Evolutionary conservation across 164 flowering plant species (phyloP).

Genomic region (Vitis labrusca): DNA sequence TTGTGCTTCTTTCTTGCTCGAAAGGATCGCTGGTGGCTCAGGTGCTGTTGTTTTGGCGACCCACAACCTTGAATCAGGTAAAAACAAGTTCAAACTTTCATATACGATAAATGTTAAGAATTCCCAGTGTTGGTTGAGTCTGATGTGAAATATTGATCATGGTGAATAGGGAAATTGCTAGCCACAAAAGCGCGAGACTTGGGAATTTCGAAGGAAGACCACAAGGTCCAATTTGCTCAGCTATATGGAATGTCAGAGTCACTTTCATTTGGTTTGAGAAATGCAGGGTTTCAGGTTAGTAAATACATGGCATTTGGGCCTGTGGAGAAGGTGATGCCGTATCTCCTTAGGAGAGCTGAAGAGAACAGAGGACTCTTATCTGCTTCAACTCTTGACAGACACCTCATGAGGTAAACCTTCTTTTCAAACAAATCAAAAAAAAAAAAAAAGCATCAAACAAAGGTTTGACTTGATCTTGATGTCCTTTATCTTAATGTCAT

Average conservation of each 20-base stretch:
- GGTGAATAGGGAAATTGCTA: slow-evolving; percentile 54
- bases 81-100: neutral
- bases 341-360: slow-evolving; percentile 87
- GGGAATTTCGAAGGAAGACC: slow-evolving; percentile 58
- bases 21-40: slow-evolving; percentile 50
- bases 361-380: slow-evolving; percentile 85
- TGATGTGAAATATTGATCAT: neutral
- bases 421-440: neutral
- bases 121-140: neutral
- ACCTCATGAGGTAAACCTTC: slow-evolving; percentile 58
- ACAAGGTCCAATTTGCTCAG: slow-evolving; percentile 81
- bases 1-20: slow-evolving; percentile 68
- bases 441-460: neutral
- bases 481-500: neutral
- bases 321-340: slow-evolving; percentile 76
- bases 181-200: slow-evolving; percentile 57
- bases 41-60: slow-evolving; percentile 77
- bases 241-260: slow-evolving; percentile 94
- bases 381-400: slow-evolving; percentile 59
- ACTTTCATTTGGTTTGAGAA: slow-evolving; percentile 64
- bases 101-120: too few species aligned
- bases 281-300: slow-evolving; percentile 88
- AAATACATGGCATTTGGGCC: slow-evolving; percentile 92
- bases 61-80: slow-evolving; percentile 89
- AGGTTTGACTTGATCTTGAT: neutral